phyloP scores from a whole-genome alignment of 2,329 filamentous ascomycete species.

The Trichophyton rubrum region DNA sequence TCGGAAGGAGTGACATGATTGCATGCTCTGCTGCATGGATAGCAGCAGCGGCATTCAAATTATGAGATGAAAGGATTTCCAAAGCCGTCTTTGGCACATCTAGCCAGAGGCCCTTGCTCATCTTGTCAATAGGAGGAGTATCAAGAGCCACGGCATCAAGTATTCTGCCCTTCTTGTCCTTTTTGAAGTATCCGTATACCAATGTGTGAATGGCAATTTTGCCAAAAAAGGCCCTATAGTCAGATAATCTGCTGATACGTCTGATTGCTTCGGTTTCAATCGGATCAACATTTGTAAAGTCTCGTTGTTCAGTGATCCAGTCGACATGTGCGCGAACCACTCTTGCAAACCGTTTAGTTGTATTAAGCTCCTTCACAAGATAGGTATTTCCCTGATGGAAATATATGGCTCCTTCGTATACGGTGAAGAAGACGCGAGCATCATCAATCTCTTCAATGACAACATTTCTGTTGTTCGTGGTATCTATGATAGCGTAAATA shows the following conservation, averaged over 20 bases:
- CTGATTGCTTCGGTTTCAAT: slow-evolving; percentile 83
- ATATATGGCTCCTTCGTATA: slow-evolving; percentile 96
- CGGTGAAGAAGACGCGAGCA: slow-evolving; percentile 83
- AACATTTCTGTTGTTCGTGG: slow-evolving; percentile 62
- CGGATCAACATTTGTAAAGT: slow-evolving; percentile 89
- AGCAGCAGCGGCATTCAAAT: slow-evolving; percentile 70
- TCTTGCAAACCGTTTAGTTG: slow-evolving; percentile 67
- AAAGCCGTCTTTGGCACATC: slow-evolving; percentile 72
- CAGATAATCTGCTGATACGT: slow-evolving; percentile 47
- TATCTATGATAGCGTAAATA: slow-evolving; percentile 90
- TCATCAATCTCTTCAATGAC: slow-evolving; percentile 89
- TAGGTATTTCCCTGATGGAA: slow-evolving; percentile 92
- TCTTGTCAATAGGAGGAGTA: slow-evolving; percentile 76
- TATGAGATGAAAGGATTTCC: slow-evolving; percentile 58
- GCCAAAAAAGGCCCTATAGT: slow-evolving; percentile 69
- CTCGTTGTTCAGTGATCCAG: slow-evolving; percentile 86
- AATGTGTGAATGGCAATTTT: slow-evolving; percentile 73
- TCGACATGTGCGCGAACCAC: slow-evolving; percentile 85
- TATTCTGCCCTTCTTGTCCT: slow-evolving; percentile 74
- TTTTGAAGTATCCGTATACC: slow-evolving; percentile 94
- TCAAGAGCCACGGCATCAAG: slow-evolving; percentile 88
- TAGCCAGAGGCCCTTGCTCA: slow-evolving; percentile 88
- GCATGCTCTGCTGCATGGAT: slow-evolving; percentile 95
- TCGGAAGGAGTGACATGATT: slow-evolving; percentile 72
- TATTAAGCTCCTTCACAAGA: slow-evolving; percentile 76